These are phyloP conservation scores for Lobosporangium transversale DNA, from an alignment of 192 early-diverging fungal species.

Conservation along the genomic window DNA sequence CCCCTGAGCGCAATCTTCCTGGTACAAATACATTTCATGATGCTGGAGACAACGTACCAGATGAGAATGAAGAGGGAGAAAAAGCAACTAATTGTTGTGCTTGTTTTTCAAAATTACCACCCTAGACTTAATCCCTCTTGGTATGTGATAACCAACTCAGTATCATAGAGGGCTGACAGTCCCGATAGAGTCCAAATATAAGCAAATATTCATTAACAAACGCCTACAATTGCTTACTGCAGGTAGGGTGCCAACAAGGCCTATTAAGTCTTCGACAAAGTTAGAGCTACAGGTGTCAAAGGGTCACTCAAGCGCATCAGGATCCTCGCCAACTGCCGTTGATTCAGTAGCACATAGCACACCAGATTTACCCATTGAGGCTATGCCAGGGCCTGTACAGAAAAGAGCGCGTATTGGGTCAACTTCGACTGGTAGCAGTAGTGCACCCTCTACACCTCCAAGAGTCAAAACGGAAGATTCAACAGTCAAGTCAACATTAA, in stretches of 20 bases:
- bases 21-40: background rate
- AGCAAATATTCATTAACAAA: too few relatives aligned
- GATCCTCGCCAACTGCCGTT: slow-evolving; percentile 3
- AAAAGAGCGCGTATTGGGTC: slow-evolving; percentile 36
- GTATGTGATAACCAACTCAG: slow-evolving; percentile 5
- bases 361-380: slow-evolving; percentile 13
- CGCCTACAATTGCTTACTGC: too few relatives aligned
- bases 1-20: slow-evolving; percentile 4
- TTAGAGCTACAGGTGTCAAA: slow-evolving; percentile 14
- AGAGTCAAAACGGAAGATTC: slow-evolving; percentile 36
- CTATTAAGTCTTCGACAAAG: slow-evolving; percentile 36
- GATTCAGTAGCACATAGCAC: slow-evolving; percentile 24
- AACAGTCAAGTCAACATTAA: slow-evolving; percentile 18
- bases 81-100: too few relatives aligned
- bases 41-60: too few relatives aligned
- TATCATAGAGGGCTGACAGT: too few relatives aligned
- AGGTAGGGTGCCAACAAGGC: slow-evolving; percentile 32
- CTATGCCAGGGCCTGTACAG: slow-evolving; percentile 5
- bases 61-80: background rate
- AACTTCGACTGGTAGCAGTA: slow-evolving; percentile 14
- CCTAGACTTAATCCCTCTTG: slow-evolving; percentile 44
- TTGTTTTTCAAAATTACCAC: too few relatives aligned
- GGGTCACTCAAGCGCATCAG: slow-evolving; percentile 12
- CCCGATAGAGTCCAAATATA: too few relatives aligned
- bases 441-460: slow-evolving; percentile 45